phyloP scores from a whole-genome alignment of 208 protist species.

The Trypanosoma lewisi region DNA sequence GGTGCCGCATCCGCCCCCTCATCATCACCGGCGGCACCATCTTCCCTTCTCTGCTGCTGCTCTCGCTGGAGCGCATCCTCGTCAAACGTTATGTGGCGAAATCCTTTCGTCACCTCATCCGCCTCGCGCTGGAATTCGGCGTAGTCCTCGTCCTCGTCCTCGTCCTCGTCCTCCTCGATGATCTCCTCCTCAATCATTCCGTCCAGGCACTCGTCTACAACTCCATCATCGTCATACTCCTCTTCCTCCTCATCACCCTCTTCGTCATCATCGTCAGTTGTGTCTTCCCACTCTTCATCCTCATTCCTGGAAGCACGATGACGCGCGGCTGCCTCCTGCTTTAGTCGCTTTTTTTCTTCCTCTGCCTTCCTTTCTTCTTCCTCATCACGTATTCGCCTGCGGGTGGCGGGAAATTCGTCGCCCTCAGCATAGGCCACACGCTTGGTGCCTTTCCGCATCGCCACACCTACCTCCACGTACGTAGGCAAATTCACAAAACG shows the following conservation, averaged over 20 bases:
- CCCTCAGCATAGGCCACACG: constrained; percentile 39
- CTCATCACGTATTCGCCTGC: constrained; percentile 27
- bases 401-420: constrained; percentile 27
- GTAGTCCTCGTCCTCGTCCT: constrained; percentile 73
- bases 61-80: constrained; percentile 33
- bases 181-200: constrained; percentile 57
- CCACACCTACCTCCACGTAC: background rate
- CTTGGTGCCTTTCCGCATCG: constrained; percentile 35
- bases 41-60: constrained; percentile 7
- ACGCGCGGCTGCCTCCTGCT: background rate
- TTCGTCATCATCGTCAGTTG: constrained; percentile 37
- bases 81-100: constrained; percentile 56
- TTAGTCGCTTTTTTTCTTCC: constrained; percentile 1
- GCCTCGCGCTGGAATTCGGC: constrained; percentile 75
- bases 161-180: constrained; percentile 50
- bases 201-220: constrained; percentile 34
- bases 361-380: constrained; percentile 36
- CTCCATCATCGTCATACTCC: constrained; percentile 26
- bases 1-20: constrained; percentile 21
- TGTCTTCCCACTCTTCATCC: constrained; percentile 35
- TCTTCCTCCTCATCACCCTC: constrained; percentile 34
- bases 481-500: constrained; percentile 6
- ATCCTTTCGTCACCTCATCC: constrained; percentile 30
- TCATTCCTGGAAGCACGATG: constrained; percentile 14
- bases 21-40: too few relatives aligned